Percentiles rank a stretch among this genome's conserved stretches.
phyloP scores from a whole-genome alignment of 2,329 filamentous ascomycete species.

The Claviceps spartinae region DNA sequence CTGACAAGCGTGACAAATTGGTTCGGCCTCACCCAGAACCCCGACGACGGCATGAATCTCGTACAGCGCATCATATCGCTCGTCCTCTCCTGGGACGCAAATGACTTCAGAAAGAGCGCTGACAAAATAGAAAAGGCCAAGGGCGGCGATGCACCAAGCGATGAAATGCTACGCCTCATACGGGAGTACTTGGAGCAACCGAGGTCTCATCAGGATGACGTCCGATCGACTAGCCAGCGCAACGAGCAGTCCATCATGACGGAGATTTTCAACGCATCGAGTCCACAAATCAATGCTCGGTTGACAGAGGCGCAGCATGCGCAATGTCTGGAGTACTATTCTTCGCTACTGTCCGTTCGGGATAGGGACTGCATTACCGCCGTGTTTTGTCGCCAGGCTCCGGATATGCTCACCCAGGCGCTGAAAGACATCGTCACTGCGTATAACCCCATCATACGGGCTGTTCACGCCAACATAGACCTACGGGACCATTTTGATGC shows the following conservation, averaged over 20 bases:
- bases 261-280: constrained; percentile 45
- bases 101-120: constrained; percentile 52
- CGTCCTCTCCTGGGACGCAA: constrained; percentile 58
- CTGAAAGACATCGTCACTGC: constrained; percentile 51
- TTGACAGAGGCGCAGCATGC: constrained; percentile 48
- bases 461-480: constrained; percentile 57
- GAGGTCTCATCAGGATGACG: constrained; percentile 42
- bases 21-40: constrained; percentile 57
- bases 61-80: constrained; percentile 64
- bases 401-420: constrained; percentile 58
- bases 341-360: constrained; percentile 54
- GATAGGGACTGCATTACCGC: constrained; percentile 60
- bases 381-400: constrained; percentile 52
- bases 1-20: constrained; percentile 64
- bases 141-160: constrained; percentile 32
- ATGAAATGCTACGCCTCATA: constrained; percentile 48
- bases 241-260: constrained; percentile 47
- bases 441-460: constrained; percentile 62
- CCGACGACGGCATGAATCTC: constrained; percentile 69
- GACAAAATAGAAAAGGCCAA: constrained; percentile 51
- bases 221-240: constrained; percentile 40
- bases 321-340: constrained; percentile 55
- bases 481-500: constrained; percentile 55
- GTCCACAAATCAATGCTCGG: constrained; percentile 29
- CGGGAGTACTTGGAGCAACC: constrained; percentile 40